Conservation (phyloP, 2,329 filamentous ascomycete genomes). For the Aureobasidium sp. region DNA sequence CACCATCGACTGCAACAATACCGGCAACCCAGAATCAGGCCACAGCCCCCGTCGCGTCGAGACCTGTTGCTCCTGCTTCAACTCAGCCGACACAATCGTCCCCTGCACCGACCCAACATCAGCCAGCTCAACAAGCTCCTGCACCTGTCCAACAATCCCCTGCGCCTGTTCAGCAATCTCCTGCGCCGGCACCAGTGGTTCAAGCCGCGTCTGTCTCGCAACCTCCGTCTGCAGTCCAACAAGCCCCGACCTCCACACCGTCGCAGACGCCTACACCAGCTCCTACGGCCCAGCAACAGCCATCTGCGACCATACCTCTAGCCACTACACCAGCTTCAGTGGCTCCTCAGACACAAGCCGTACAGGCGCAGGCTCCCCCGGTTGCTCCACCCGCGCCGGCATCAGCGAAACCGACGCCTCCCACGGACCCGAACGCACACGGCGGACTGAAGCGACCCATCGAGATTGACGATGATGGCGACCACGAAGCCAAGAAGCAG, state of each 20-base stretch:
- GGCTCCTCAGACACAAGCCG: not conserved
- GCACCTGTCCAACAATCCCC: not conserved
- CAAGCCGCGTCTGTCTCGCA: not conserved
- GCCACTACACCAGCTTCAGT: not conserved
- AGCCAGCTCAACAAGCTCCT: not conserved
- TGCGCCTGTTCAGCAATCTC: not conserved
- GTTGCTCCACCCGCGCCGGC: not conserved
- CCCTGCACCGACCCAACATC: not conserved
- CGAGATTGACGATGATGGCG: constrained; percentile 13
- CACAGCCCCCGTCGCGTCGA: not conserved
- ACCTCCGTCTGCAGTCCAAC: not conserved
- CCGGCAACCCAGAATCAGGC: not conserved
- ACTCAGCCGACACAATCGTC: not conserved
- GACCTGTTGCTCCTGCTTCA: not conserved
- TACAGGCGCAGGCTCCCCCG: not conserved
- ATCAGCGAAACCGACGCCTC: not conserved
- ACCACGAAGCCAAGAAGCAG: constrained; percentile 15
- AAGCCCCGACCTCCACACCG: not conserved
- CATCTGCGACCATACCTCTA: not conserved
- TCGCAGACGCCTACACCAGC: not conserved
- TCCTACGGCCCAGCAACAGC: not conserved
- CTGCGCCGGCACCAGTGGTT: not conserved
- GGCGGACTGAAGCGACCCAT: constrained; percentile 10
- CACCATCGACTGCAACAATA: not conserved
- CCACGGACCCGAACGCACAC: constrained; percentile 1